Evolutionary conservation across 2,329 filamentous ascomycete species (phyloP).

Genomic region (Cladosporium sp.): DNA sequence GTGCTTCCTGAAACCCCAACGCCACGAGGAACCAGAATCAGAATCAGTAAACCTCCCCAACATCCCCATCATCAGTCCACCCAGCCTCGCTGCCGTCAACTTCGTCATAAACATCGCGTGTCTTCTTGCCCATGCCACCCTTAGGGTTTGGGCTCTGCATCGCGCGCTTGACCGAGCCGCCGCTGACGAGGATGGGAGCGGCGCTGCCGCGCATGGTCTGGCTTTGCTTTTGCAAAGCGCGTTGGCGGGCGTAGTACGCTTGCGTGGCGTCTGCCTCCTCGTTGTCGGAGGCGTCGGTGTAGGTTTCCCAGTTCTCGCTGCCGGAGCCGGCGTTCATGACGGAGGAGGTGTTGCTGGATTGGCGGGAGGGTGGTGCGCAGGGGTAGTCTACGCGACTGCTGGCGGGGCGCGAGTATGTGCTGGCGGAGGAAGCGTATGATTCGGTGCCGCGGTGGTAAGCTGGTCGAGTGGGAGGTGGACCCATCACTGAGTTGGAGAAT

Average conservation of each 20-base stretch:
- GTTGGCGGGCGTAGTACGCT: conserved; percentile 70
- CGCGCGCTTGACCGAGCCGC: conserved; percentile 15
- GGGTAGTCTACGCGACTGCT: conserved; percentile 31
- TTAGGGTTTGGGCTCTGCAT: conserved; percentile 18
- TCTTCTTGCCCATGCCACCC: conserved; percentile 17
- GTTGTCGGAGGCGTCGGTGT: conserved; percentile 63
- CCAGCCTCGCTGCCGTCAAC: conserved; percentile 37
- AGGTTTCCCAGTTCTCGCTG: conserved; percentile 98
- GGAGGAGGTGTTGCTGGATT: conserved; percentile 36
- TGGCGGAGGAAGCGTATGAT: conserved; percentile 22
- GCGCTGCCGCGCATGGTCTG: background rate
- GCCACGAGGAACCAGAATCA: background rate
- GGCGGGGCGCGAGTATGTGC: conserved; percentile 30
- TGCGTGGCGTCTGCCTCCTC: conserved; percentile 67
- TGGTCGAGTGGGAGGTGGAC: conserved; percentile 23
- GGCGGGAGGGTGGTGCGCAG: conserved; percentile 34
- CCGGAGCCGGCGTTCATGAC: conserved; percentile 51
- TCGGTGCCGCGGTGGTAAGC: conserved; percentile 21
- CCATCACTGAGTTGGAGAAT: conserved; percentile 31
- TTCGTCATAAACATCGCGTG: conserved; percentile 25
- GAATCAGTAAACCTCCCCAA: conserved; percentile 38
- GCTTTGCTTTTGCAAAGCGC: conserved; percentile 6
- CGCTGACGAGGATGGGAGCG: conserved; percentile 12
- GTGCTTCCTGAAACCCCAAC: background rate
- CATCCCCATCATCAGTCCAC: conserved; percentile 39